phyloP scores from a whole-genome alignment of 2,329 filamentous ascomycete genomes.

The Fusarium gaditjirri region DNA sequence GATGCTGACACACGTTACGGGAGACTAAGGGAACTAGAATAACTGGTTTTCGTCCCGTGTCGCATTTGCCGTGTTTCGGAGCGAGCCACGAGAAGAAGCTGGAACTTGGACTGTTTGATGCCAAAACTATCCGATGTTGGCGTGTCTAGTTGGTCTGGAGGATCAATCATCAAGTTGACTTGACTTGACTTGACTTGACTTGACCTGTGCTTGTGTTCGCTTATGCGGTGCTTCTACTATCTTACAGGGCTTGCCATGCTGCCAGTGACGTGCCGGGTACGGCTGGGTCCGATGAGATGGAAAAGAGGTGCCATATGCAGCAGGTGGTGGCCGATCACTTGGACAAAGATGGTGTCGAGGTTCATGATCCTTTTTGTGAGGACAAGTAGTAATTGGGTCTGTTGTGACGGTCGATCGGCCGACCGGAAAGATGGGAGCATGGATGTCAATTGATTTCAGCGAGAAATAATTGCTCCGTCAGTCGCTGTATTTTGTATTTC shows the following conservation, averaged over 20 bases:
- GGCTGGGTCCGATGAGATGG: background rate
- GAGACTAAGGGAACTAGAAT: background rate
- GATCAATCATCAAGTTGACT: background rate
- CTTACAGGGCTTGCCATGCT: constrained; percentile 6
- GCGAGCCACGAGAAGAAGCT: background rate
- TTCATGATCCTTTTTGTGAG: constrained; percentile 2
- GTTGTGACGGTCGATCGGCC: constrained; percentile 23
- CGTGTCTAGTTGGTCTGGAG: background rate
- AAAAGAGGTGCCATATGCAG: constrained; percentile 12
- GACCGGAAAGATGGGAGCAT: background rate
- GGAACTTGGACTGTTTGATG: background rate
- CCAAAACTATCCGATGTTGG: constrained; percentile 1
- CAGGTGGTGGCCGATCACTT: constrained; percentile 23
- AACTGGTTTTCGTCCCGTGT: background rate
- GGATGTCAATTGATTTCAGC: background rate
- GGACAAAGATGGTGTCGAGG: constrained; percentile 17
- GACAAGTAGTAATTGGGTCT: background rate
- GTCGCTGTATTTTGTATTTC: background rate
- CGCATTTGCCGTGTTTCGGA: background rate
- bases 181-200: background rate
- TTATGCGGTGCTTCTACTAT: constrained; percentile 2
- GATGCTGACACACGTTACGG: constrained; percentile 11
- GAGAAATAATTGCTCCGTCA: background rate
- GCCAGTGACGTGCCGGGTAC: constrained; percentile 5
- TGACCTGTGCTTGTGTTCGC: background rate